Percentiles rank a stretch among this genome's conserved stretches.
Conservation (phyloP, 2,329 filamentous ascomycete genomes). For the Aspergillus pseudotamarii region DNA sequence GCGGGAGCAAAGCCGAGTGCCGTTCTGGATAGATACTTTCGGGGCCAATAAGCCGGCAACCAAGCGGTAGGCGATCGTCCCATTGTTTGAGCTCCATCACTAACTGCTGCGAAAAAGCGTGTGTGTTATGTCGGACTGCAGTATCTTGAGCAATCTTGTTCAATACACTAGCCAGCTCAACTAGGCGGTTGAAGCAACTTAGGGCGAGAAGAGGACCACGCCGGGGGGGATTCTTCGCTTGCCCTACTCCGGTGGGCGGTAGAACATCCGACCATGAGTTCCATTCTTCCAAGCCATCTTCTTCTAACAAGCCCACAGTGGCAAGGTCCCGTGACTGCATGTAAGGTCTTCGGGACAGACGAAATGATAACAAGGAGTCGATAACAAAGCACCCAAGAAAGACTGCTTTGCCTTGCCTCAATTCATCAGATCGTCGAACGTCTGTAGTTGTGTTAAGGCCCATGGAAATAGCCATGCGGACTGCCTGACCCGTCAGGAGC, state of each 20-base stretch:
- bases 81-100: constrained; percentile 41
- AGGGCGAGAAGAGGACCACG: constrained; percentile 47
- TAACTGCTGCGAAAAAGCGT: constrained; percentile 37
- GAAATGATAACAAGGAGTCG: constrained; percentile 55
- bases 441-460: constrained; percentile 34
- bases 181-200: constrained; percentile 58
- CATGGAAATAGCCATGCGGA: constrained; percentile 49
- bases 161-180: constrained; percentile 43
- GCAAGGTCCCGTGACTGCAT: constrained; percentile 52
- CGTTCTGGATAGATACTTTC: constrained; percentile 41
- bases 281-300: constrained; percentile 74
- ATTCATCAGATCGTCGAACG: constrained; percentile 33
- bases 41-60: constrained; percentile 39
- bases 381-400: constrained; percentile 57
- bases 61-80: constrained; percentile 39
- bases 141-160: constrained; percentile 39
- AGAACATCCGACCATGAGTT: constrained; percentile 65
- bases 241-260: constrained; percentile 33
- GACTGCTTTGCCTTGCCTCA: constrained; percentile 45
- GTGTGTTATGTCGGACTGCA: constrained; percentile 30
- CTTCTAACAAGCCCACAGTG: constrained; percentile 56
- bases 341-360: constrained; percentile 49
- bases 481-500: constrained; percentile 56
- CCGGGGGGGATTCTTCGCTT: constrained; percentile 32
- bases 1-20: constrained; percentile 40